Conservation (phyloP, 306 rosid genomes). For the Mucuna pruriens region DNA sequence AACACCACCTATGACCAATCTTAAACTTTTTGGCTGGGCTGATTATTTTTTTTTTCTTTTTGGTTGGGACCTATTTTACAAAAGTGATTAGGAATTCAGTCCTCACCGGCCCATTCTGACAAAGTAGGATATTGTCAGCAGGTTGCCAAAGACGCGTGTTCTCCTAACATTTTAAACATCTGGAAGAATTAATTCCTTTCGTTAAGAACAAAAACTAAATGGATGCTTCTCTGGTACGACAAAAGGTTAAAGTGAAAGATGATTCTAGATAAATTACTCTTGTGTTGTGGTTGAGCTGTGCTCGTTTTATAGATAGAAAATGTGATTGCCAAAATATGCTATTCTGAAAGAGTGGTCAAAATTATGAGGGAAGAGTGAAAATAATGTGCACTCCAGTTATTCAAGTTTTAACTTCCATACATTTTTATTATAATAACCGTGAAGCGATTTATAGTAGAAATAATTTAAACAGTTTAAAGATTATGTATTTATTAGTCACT, state of each 20-base stretch:
- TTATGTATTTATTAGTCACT: too few relatives aligned
- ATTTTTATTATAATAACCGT: too few relatives aligned
- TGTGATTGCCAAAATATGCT: not conserved
- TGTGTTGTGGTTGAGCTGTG: not conserved
- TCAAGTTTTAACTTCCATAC: too few relatives aligned
- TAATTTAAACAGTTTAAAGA: too few relatives aligned
- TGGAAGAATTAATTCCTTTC: not conserved
- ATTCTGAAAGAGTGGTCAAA: too few relatives aligned
- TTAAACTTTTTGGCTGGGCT: not conserved
- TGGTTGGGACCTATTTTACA: not conserved
- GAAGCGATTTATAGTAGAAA: too few relatives aligned
- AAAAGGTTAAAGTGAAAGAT: not conserved
- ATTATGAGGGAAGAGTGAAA: too few relatives aligned
- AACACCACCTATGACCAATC: not conserved
- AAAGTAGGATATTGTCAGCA: not conserved
- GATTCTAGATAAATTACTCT: not conserved
- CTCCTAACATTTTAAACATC: not conserved
- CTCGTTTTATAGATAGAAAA: not conserved
- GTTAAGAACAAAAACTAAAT: not conserved
- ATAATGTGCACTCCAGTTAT: too few relatives aligned
- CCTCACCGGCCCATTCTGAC: not conserved
- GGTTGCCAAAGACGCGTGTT: not conserved
- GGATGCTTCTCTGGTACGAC: not conserved
- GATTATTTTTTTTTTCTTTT: not conserved
- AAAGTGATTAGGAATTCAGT: not conserved